phyloP scores from a whole-genome alignment of 352 stramenopile genomes.

The Blastocystis sp. region DNA sequence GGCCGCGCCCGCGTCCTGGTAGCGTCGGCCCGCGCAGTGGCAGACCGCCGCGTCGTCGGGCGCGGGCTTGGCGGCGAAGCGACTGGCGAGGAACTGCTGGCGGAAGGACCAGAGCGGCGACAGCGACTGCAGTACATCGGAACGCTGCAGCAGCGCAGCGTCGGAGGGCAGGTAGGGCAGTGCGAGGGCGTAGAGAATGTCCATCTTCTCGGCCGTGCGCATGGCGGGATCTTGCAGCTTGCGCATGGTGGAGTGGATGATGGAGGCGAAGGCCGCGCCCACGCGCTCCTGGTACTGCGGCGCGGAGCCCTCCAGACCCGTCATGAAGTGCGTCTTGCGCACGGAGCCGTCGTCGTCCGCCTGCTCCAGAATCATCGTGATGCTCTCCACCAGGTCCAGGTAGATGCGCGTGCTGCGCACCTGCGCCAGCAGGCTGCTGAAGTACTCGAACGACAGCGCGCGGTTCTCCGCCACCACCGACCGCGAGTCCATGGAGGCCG shows the following conservation, averaged over 20 bases:
- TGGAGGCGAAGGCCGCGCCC: conserved; percentile 11
- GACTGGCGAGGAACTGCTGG: neutral
- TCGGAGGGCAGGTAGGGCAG: conserved; percentile 49
- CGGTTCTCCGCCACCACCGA: conserved; percentile 36
- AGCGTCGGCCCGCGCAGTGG: neutral
- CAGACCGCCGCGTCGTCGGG: neutral
- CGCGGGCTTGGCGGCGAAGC: neutral
- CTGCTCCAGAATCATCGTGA: conserved; percentile 42
- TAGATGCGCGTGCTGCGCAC: neutral
- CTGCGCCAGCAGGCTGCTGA: conserved; percentile 8
- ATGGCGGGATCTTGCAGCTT: neutral
- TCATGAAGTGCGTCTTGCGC: conserved; percentile 25
- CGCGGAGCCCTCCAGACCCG: conserved; percentile 34
- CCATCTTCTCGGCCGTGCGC: neutral
- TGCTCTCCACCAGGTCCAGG: conserved; percentile 1
- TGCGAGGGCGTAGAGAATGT: conserved; percentile 20
- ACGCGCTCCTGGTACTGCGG: conserved; percentile 23
- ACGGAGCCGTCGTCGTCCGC: neutral
- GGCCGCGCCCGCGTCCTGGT: neutral
- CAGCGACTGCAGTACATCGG: conserved; percentile 28
- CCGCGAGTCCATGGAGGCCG: neutral
- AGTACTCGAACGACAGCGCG: conserved; percentile 49
- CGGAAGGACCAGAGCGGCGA: conserved; percentile 43
- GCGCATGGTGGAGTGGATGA: conserved; percentile 44
- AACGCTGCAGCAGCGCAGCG: conserved; percentile 35